phyloP scores from a whole-genome alignment of 106 monocot species.

The Gastrodia elata region DNA sequence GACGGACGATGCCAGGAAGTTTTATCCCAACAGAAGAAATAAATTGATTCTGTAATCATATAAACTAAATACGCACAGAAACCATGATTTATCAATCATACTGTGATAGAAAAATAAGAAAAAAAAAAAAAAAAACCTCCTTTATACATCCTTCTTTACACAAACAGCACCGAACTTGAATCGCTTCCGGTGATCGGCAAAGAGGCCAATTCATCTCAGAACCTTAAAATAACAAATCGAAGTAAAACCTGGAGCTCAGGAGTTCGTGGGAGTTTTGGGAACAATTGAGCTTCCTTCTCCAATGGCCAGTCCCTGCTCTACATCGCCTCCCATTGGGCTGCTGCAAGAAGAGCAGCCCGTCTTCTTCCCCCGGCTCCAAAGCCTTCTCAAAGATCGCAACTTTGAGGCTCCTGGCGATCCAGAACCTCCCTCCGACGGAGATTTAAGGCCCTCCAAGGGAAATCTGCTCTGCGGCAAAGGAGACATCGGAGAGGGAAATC shows the following conservation, averaged over 20 bases:
- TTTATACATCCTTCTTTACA: conserved; percentile 2
- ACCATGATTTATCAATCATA: neutral
- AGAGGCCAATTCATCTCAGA: conserved; percentile 3
- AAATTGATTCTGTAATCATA: neutral
- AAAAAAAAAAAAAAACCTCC: neutral
- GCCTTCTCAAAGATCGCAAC: conserved; percentile 7
- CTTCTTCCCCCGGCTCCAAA: conserved; percentile 17
- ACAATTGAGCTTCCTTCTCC: conserved; percentile 5
- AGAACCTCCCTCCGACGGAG: neutral
- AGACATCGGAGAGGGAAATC: neutral
- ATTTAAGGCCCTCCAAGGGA: neutral
- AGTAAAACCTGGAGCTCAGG: neutral
- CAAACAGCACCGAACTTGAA: neutral
- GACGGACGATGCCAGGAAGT: no score
- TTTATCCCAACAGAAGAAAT: neutral
- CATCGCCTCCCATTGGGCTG: conserved; percentile 1
- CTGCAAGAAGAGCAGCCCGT: neutral
- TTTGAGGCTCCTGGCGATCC: neutral
- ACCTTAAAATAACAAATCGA: neutral
- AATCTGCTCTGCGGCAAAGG: conserved; percentile 3
- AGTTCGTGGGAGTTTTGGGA: conserved; percentile 6
- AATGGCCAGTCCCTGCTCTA: neutral
- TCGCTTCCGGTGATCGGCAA: neutral
- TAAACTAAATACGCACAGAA: conserved; percentile 1
- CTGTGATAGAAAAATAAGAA: neutral